These are phyloP conservation scores for Pseudogymnoascus sp. DNA, from an alignment of 2,329 filamentous ascomycete species.

Conservation along the genomic window DNA sequence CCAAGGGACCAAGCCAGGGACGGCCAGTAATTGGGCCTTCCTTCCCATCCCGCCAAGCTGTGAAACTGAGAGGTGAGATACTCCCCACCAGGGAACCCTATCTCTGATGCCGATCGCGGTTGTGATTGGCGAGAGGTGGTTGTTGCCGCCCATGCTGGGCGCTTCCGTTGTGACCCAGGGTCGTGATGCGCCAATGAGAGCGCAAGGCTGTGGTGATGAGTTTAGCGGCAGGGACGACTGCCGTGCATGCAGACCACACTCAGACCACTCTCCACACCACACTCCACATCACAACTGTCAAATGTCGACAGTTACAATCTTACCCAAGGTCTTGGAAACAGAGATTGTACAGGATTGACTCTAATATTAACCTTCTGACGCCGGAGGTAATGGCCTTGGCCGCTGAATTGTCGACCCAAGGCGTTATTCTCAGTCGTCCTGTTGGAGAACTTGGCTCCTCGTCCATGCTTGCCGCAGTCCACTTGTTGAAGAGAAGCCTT, in stretches of 20 bases:
- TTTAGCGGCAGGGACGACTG: not conserved
- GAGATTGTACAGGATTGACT: not conserved
- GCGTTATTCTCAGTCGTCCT: not conserved
- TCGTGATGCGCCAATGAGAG: not conserved
- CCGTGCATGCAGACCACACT: not conserved
- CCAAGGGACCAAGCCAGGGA: not conserved
- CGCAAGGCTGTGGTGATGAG: not conserved
- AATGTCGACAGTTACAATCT: not conserved
- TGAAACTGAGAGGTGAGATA: slow-evolving; percentile 5
- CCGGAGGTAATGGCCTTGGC: not conserved
- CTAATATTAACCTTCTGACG: slow-evolving; percentile 9
- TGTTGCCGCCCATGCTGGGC: not conserved
- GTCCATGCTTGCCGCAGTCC: not conserved
- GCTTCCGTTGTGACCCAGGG: not conserved
- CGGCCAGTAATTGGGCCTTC: slow-evolving; percentile 3
- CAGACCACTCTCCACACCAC: not conserved
- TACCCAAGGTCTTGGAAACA: not conserved
- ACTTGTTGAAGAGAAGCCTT: not conserved
- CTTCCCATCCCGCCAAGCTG: not conserved
- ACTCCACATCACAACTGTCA: not conserved
- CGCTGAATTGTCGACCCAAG: not conserved
- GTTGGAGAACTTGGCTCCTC: not conserved
- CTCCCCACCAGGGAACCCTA: not conserved
- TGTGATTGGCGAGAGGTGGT: not conserved
- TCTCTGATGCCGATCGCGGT: not conserved